These are phyloP conservation scores for Entamoeba histolytica DNA, from an alignment of 208 protist genomes.

Conservation along the genomic window DNA sequence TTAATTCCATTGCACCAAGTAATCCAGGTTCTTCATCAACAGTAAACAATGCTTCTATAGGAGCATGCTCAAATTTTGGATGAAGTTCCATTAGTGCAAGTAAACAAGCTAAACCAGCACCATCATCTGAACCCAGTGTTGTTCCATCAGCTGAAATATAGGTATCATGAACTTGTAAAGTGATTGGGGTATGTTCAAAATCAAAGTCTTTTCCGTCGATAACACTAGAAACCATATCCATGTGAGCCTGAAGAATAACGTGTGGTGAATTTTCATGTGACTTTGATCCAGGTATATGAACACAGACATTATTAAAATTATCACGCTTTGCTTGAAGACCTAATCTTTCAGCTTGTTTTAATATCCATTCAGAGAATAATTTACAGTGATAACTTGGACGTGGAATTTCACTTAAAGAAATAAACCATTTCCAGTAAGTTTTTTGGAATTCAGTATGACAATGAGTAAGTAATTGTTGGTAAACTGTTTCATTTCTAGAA, in stretches of 20 bases:
- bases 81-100: neutral
- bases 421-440: neutral
- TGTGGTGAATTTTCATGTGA: neutral
- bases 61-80: neutral
- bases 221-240: conserved; percentile 18
- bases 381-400: neutral
- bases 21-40: conserved; percentile 23
- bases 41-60: conserved; percentile 11
- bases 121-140: conserved; percentile 14
- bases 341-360: neutral
- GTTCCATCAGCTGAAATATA: neutral
- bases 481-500: too few relatives aligned
- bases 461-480: too few relatives aligned
- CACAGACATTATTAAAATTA: neutral
- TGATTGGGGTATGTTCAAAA: conserved; percentile 11
- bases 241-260: conserved; percentile 11
- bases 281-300: neutral
- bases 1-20: conserved; percentile 9
- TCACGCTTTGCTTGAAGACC: neutral
- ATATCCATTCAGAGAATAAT: neutral
- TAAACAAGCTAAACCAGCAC: neutral
- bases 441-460: too few relatives aligned
- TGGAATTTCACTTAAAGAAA: neutral
- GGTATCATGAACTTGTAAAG: neutral
- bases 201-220: neutral